A percentile compares a stretch with the other conserved stretches of the same genome.
phyloP scores from a whole-genome alignment of 202 grass and related monocot genomes.

The Setaria italica region DNA sequence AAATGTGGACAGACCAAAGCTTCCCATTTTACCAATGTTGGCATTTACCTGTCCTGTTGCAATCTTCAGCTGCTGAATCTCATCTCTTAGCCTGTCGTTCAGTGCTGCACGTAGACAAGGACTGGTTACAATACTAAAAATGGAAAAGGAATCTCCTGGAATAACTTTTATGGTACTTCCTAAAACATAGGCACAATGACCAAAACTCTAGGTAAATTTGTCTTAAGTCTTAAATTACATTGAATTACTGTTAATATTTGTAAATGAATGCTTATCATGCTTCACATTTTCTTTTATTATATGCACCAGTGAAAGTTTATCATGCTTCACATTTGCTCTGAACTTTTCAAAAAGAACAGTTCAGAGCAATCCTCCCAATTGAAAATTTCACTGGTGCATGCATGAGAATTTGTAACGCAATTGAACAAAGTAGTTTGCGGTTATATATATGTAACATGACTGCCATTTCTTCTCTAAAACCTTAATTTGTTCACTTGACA shows the following conservation, averaged over 20 bases:
- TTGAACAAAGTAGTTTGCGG: neutral
- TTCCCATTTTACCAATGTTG: slow-evolving; percentile 57
- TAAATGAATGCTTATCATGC: neutral
- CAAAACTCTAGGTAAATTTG: neutral
- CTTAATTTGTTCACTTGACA: slow-evolving; percentile 5
- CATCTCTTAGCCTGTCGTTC: slow-evolving; percentile 80
- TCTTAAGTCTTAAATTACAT: neutral
- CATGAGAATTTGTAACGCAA: neutral
- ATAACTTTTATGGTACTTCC: neutral
- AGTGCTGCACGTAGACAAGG: slow-evolving; percentile 59
- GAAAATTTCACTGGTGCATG: neutral
- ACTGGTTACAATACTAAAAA: slow-evolving; percentile 27
- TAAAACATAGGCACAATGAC: slow-evolving; percentile 3
- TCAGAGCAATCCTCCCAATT: neutral
- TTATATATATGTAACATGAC: slow-evolving; percentile 5
- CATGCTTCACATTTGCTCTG: too few relatives aligned
- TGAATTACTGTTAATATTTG: neutral
- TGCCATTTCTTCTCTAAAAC: slow-evolving; percentile 9
- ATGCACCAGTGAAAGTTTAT: too few relatives aligned
- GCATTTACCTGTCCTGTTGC: slow-evolving; percentile 71
- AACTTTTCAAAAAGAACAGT: neutral
- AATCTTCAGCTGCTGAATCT: slow-evolving; percentile 88
- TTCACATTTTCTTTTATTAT: neutral
- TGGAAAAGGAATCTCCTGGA: neutral
- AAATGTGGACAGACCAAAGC: slow-evolving; percentile 56